phyloP scores from a whole-genome alignment of 306 rosid genomes.

The Glycine soja region DNA sequence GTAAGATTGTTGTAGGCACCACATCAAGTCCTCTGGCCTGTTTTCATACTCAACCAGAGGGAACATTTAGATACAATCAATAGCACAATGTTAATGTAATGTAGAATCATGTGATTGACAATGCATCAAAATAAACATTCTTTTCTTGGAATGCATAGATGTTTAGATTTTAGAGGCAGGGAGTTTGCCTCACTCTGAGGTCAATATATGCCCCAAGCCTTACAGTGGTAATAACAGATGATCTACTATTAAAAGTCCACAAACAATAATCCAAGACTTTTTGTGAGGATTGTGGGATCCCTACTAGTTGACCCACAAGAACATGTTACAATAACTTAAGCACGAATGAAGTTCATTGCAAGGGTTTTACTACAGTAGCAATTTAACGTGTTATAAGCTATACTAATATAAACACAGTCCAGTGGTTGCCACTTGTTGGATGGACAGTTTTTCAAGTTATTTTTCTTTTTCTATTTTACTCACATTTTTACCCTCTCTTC shows the following conservation, averaged over 20 bases:
- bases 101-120: slow-evolving; percentile 26
- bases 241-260: not conserved
- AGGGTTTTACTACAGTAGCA: not conserved
- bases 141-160: not conserved
- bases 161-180: not conserved
- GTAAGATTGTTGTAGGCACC: slow-evolving; percentile 77
- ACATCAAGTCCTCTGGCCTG: slow-evolving; percentile 92
- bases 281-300: slow-evolving; percentile 16
- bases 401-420: too few species aligned
- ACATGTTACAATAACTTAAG: too few species aligned
- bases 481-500: too few species aligned
- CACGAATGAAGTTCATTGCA: too few species aligned
- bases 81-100: not conserved
- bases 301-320: not conserved
- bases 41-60: slow-evolving; percentile 33
- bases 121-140: not conserved
- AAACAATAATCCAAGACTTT: not conserved
- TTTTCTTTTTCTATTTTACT: too few species aligned
- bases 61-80: slow-evolving; percentile 14
- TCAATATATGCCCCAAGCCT: not conserved
- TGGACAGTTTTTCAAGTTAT: too few species aligned
- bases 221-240: not conserved
- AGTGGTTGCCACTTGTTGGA: too few species aligned
- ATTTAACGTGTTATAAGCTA: not conserved
- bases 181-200: not conserved